Base-by-base conservation (phyloP, 306 rosid species). In the Casuarina glauca region DNA sequence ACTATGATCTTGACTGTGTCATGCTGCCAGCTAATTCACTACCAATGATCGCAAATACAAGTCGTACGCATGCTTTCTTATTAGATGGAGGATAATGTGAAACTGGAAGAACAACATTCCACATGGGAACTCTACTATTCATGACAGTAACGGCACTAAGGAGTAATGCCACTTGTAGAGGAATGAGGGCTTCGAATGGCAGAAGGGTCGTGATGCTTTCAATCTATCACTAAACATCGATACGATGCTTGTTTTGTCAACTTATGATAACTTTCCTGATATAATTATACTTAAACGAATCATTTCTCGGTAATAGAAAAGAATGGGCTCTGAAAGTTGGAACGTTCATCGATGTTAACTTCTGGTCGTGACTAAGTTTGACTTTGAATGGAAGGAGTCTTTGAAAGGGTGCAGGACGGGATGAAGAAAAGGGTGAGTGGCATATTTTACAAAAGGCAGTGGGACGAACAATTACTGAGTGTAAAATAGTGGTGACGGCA, bases 1-100 rank as follows among this genome's bases (percentile, higher is more conserved):
- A 66, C 49, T 3, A 42, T 42, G 79, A 64, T 49, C 75, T 70
- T 62, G 76, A 73, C 69, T 49, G 58, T 75, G 85, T 84, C 87
- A 82, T 46, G 2, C 10, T 9, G 73, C 73, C 55, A 68, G 41
- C 26, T 73, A 74, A 36, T 55, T 60, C 74, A 74, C 79, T 52
- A 62, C 71, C 78, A 76, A 45, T 69, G 68, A 50, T 80, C 12
- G 62, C 70, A 38, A 84, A 68, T 44, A 63, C 74, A 35, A 39
- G 48, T 4, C 48, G 51, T 9, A 86, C 75, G 74, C 74, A 74
- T 80, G 78, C 68, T 16, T n/a, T 58, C 62, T 53, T 44, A 74
- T 80, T 45, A 20, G 76, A 69, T 74, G 80, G 55, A 52, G 16
- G 73, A 66, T 42, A 41, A 75, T 63, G 78, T 74, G 8, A 63